Percentiles rank a stretch among this genome's conserved stretches.
phyloP scores from a whole-genome alignment of 345 rosid species.

The Melaleuca quinquenervia region DNA sequence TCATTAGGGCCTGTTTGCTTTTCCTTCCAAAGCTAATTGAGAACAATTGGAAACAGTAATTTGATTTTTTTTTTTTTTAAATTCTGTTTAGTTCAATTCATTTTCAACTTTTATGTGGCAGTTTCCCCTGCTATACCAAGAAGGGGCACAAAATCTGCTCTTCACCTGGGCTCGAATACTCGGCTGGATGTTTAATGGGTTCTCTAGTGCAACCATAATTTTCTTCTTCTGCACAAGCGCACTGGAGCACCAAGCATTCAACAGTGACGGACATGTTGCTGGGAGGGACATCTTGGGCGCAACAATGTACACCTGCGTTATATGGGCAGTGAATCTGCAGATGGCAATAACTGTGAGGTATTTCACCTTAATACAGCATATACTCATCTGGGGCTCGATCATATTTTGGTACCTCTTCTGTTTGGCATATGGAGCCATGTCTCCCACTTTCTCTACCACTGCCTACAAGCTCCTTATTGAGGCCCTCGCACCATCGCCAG shows the following conservation, averaged over 20 bases:
- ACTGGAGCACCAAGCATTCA: conserved; percentile 64
- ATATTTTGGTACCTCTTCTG: conserved; percentile 72
- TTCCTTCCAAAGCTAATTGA: background rate
- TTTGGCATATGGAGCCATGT: conserved; percentile 35
- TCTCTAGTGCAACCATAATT: conserved; percentile 42
- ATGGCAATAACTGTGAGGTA: conserved; percentile 55
- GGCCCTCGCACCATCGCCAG: conserved; percentile 67
- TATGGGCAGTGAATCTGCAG: conserved; percentile 85
- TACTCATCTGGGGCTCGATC: conserved; percentile 61
- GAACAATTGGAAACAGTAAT: background rate
- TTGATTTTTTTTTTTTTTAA: no score
- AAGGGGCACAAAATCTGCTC: conserved; percentile 72
- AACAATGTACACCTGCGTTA: conserved; percentile 70
- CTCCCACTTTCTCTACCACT: conserved; percentile 23
- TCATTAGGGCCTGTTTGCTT: background rate
- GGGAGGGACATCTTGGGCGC: conserved; percentile 62
- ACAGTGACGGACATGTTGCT: conserved; percentile 41
- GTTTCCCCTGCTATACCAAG: conserved; percentile 84
- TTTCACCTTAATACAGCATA: conserved; percentile 64
- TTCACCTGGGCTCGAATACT: conserved; percentile 74
- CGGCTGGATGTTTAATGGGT: conserved; percentile 72
- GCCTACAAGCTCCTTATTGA: conserved; percentile 66
- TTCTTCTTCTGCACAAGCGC: conserved; percentile 60
- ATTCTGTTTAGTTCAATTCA: background rate
- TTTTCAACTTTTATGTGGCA: conserved; percentile 16